A percentile compares a stretch with the other conserved stretches of the same genome.
These are phyloP conservation scores for Candida parachauliodes DNA, from an alignment of 805 yeast species.

Conservation along the genomic window DNA sequence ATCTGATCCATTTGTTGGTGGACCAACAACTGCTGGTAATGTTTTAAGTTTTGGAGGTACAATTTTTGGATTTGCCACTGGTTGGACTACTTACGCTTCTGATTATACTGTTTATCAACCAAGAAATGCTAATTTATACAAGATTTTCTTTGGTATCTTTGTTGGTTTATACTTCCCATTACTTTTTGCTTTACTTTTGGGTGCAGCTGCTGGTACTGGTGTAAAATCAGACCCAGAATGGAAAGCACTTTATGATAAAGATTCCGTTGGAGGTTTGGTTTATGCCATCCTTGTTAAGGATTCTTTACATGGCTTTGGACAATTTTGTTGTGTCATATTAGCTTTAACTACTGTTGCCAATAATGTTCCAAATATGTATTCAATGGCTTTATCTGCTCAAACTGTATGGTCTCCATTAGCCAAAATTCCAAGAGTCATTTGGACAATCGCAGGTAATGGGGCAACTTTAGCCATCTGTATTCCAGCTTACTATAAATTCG, in stretches of 20 bases:
- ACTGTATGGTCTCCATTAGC: slow-evolving; percentile 74
- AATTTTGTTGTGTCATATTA: slow-evolving; percentile 80
- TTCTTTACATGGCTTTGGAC: slow-evolving; percentile 84
- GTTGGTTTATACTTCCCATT: slow-evolving; percentile 67
- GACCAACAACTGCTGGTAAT: slow-evolving; percentile 67
- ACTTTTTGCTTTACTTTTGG: slow-evolving; percentile 69
- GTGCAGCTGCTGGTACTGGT: slow-evolving; percentile 84
- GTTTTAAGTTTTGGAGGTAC: slow-evolving; percentile 82
- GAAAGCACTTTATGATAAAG: slow-evolving; percentile 23
- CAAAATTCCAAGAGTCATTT: slow-evolving; percentile 73
- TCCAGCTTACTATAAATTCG: slow-evolving; percentile 79
- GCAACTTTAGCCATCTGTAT: slow-evolving; percentile 82
- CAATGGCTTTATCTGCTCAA: slow-evolving; percentile 84
- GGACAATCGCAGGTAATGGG: slow-evolving; percentile 77
- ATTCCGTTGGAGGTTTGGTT: slow-evolving; percentile 65
- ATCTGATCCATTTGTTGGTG: slow-evolving; percentile 47
- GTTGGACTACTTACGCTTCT: slow-evolving; percentile 91
- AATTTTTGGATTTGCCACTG: slow-evolving; percentile 84
- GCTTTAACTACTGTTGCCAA: slow-evolving; percentile 86
- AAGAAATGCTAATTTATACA: slow-evolving; percentile 52
- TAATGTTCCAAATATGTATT: slow-evolving; percentile 92
- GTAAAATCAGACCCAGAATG: slow-evolving; percentile 36
- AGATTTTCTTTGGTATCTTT: slow-evolving; percentile 61
- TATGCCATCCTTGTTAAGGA: slow-evolving; percentile 74
- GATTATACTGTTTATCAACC: slow-evolving; percentile 91